phyloP scores from a whole-genome alignment of 1,284 basidiomycete species.

The Baeospora myosura region DNA sequence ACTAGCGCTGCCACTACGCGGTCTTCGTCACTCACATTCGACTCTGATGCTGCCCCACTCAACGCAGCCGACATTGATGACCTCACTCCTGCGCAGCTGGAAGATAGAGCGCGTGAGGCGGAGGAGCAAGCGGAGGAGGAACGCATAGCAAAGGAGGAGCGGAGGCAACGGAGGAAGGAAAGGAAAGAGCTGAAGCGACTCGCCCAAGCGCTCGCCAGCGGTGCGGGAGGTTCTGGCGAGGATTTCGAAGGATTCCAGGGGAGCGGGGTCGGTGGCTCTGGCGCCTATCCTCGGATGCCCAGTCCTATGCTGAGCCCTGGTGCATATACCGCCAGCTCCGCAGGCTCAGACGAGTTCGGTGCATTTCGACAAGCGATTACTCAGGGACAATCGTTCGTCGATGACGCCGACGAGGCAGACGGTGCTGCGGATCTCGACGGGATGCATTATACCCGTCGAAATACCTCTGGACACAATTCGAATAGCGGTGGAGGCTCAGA shows the following conservation, averaged over 20 bases:
- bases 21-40: neutral
- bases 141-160: neutral
- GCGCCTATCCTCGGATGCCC: neutral
- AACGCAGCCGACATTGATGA: neutral
- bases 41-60: conserved; percentile 1
- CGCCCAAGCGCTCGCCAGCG: neutral
- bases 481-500: neutral
- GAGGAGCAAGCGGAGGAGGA: too few species aligned
- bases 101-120: neutral
- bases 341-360: neutral
- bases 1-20: neutral
- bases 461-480: neutral
- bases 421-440: neutral
- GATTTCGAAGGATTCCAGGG: conserved; percentile 4
- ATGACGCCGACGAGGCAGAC: neutral
- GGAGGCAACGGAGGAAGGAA: neutral
- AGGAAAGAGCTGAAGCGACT: conserved; percentile 3
- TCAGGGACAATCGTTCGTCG: too few species aligned
- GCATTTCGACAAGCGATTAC: too few species aligned
- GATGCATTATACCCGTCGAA: neutral
- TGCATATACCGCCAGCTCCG: neutral
- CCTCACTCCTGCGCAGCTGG: neutral
- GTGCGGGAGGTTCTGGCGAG: neutral
- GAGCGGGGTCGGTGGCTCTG: neutral
- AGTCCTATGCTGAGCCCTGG: neutral